Conservation (phyloP, 2,329 filamentous ascomycete genomes). For the Ophiocordyceps robertsii region DNA sequence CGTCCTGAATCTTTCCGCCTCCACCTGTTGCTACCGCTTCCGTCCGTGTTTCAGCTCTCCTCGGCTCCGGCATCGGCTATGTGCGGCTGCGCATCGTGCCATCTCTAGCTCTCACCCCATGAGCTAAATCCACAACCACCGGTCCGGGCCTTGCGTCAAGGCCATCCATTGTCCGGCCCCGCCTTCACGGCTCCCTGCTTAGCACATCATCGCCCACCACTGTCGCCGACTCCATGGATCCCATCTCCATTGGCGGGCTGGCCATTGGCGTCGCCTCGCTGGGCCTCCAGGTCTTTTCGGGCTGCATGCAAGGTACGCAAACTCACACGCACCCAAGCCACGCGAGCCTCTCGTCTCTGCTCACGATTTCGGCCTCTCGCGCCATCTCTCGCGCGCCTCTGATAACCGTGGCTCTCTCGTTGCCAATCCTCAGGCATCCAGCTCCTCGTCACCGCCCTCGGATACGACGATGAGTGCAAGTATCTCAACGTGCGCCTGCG, state of each 20-base stretch:
- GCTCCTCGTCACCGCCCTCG: slow-evolving; percentile 31
- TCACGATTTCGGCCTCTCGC: background rate
- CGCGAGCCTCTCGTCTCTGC: background rate
- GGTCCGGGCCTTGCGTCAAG: too few species aligned
- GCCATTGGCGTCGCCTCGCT: slow-evolving; percentile 31
- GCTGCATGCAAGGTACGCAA: slow-evolving; percentile 27
- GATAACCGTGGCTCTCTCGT: background rate
- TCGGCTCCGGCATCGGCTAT: too few species aligned
- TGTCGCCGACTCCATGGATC: slow-evolving; percentile 20
- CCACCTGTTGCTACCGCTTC: too few species aligned
- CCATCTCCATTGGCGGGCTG: slow-evolving; percentile 27
- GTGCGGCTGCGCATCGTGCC: too few species aligned
- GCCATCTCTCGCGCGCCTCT: background rate
- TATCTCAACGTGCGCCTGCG: slow-evolving; percentile 34
- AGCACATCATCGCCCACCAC: too few species aligned
- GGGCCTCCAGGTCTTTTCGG: slow-evolving; percentile 30
- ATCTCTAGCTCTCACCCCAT: too few species aligned
- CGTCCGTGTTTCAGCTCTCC: too few species aligned
- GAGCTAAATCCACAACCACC: too few species aligned
- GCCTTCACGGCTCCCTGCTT: background rate
- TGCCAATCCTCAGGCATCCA: slow-evolving; percentile 23
- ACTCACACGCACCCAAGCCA: background rate
- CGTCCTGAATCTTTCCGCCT: too few species aligned
- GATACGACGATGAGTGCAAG: slow-evolving; percentile 32
- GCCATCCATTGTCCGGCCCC: too few species aligned